phyloP scores from a whole-genome alignment of 345 rosid species.

The Conringia planisiliqua region DNA sequence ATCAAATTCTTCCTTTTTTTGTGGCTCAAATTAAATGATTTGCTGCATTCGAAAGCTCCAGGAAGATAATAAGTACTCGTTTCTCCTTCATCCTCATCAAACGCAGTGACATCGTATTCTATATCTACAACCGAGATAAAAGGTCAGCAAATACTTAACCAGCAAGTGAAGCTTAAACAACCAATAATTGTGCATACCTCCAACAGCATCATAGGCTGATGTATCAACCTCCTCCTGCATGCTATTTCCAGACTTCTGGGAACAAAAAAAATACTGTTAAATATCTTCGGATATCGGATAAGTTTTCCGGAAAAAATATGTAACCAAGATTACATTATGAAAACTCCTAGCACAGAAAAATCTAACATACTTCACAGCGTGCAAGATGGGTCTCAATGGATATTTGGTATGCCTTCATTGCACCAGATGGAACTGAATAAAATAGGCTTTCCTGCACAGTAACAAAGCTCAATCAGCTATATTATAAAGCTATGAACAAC shows the following conservation, averaged over 20 bases:
- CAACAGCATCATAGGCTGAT: slow-evolving; percentile 58
- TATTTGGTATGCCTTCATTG: slow-evolving; percentile 69
- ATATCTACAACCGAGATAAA: slow-evolving; percentile 45
- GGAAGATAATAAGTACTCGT: slow-evolving; percentile 66
- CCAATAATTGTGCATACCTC: slow-evolving; percentile 50
- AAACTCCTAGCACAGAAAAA: slow-evolving; percentile 12
- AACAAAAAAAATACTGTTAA: slow-evolving; percentile 7
- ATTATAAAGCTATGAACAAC: neutral
- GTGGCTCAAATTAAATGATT: slow-evolving; percentile 51
- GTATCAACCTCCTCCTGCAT: slow-evolving; percentile 90
- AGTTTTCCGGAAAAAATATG: slow-evolving; percentile 8
- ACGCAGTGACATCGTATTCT: slow-evolving; percentile 52
- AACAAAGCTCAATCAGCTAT: slow-evolving; percentile 24
- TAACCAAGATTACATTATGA: slow-evolving; percentile 12
- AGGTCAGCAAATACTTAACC: slow-evolving; percentile 12
- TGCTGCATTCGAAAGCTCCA: slow-evolving; percentile 58
- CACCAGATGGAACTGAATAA: slow-evolving; percentile 81
- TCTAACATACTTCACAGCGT: slow-evolving; percentile 34
- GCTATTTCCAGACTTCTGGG: slow-evolving; percentile 67
- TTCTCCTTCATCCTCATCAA: slow-evolving; percentile 90
- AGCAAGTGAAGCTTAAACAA: slow-evolving; percentile 23
- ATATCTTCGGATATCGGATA: slow-evolving; percentile 4
- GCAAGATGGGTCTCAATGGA: slow-evolving; percentile 75
- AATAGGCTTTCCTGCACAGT: slow-evolving; percentile 85
- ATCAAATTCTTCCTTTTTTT: slow-evolving; percentile 57